These are phyloP conservation scores for Paraurostyla sp. DNA, from an alignment of 73 alveolate species.

Conservation along the genomic window DNA sequence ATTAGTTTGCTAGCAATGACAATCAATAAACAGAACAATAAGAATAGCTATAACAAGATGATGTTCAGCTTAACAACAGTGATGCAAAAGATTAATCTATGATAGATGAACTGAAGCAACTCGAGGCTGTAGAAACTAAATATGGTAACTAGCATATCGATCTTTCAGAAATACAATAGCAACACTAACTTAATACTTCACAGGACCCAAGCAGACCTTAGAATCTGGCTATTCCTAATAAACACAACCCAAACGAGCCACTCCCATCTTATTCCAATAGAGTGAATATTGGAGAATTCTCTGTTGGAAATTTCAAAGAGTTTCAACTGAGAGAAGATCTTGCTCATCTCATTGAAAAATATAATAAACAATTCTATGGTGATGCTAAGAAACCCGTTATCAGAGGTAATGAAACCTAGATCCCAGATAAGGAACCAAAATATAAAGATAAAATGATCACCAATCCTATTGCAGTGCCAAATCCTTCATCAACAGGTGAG, in stretches of 20 bases:
- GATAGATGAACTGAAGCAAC: not conserved
- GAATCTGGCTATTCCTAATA: not conserved
- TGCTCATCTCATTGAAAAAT: constrained; percentile 34
- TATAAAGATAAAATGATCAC: constrained; percentile 24
- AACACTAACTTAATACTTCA: not conserved
- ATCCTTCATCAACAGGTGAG: constrained; percentile 18
- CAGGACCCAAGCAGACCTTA: constrained; percentile 21
- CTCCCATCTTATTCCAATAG: constrained; percentile 35
- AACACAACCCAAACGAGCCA: not conserved
- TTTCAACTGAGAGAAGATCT: constrained; percentile 45
- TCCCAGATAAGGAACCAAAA: not conserved
- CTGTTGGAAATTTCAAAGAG: constrained; percentile 51
- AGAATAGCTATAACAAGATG: too few relatives aligned
- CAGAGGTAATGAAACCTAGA: not conserved
- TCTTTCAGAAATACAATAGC: constrained; percentile 27
- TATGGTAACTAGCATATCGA: constrained; percentile 37
- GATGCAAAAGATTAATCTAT: not conserved
- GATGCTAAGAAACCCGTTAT: constrained; percentile 27
- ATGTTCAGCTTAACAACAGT: not conserved
- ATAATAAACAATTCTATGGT: constrained; percentile 48
- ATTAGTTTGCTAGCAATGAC: too few relatives aligned
- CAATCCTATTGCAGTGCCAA: constrained; percentile 52
- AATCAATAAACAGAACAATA: too few relatives aligned
- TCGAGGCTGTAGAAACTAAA: not conserved
- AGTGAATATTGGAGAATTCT: constrained; percentile 46